A percentile compares a stretch with the other conserved stretches of the same genome.
Conservation (phyloP, 129 eudicot genomes). For the Heracleum sosnowskyi region DNA sequence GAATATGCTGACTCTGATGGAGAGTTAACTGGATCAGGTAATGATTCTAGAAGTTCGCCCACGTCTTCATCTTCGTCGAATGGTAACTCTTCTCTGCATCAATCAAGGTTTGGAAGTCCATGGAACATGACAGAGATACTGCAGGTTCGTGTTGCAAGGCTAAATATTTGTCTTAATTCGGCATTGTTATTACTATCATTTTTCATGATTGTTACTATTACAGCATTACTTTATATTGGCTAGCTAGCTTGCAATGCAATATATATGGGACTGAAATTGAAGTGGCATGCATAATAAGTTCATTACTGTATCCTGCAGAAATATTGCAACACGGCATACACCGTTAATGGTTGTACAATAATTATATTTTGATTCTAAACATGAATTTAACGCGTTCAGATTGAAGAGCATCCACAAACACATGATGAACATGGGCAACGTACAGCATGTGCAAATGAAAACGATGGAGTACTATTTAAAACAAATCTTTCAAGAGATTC, state of each 20-base stretch:
- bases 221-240: no score
- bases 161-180: background rate
- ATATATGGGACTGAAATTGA: no score
- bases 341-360: no score
- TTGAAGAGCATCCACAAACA: background rate
- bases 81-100: constrained; percentile 1
- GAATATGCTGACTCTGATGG: constrained; percentile 24
- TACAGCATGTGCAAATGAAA: constrained; percentile 9
- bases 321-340: background rate
- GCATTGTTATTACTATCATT: background rate
- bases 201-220: no score
- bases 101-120: constrained; percentile 16
- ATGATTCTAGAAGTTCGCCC: constrained; percentile 12
- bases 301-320: background rate
- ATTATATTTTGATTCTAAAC: background rate
- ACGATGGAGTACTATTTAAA: background rate
- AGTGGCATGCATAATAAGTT: no score
- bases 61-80: constrained; percentile 21
- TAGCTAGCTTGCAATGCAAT: no score
- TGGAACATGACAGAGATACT: constrained; percentile 24
- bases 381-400: background rate
- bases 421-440: constrained; percentile 1
- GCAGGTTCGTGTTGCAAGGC: constrained; percentile 13
- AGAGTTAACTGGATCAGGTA: constrained; percentile 12
- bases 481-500: constrained; percentile 1